Base-by-base conservation (phyloP, 345 rosid species). In the Conringia planisiliqua region DNA sequence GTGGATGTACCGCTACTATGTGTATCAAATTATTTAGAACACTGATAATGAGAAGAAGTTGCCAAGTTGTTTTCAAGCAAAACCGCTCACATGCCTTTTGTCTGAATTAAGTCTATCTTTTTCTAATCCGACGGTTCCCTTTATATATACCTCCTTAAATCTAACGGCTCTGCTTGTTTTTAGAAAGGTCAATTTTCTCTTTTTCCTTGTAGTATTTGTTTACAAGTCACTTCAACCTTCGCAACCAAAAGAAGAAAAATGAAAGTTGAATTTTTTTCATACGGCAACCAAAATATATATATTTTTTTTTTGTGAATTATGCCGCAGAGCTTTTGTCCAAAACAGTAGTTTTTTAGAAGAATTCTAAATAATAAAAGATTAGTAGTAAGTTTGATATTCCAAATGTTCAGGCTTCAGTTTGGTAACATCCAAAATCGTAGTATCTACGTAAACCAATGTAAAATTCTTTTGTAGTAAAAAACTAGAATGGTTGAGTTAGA, bases 31-130 rank as follows among this genome's bases (percentile, higher is more conserved):
- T 32, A 44, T 44, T 18, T 30, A 33, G 54, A 51, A 62, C 43
- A 51, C 11, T 51, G 61, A 29, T 7, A 39, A 40, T 59, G 58
- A 56, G 59, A 10, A 20, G 79, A 76, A 76, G 71, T 63, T 70
- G 71, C 14, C 27, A 36, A 54, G 71, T 76, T 54, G 71, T 70
- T 76, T 43, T 76, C 75, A 76, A 62, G 20, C 66, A 62, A 54
- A 71, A 70, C 80, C 58, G 29, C 40, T 62, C 80, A 76, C 80
- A 76, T 76, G 80, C 66, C 27, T 20, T 40, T 32, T 75, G 79
- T 75, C 79, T 59, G 73, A 18, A 56, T 39, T 33, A 57, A 72
- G 54, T 56, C 17, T 39, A 3, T 66, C 16, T 27, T 17, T 46
- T 60, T 75, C 24, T 46, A 38, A 68, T 76, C 74, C 11, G 27